Evolutionary conservation across 805 yeast genomes (phyloP), one percentile per base, ranked within the genome.

Genomic region (Metschnikowia matae): DNA sequence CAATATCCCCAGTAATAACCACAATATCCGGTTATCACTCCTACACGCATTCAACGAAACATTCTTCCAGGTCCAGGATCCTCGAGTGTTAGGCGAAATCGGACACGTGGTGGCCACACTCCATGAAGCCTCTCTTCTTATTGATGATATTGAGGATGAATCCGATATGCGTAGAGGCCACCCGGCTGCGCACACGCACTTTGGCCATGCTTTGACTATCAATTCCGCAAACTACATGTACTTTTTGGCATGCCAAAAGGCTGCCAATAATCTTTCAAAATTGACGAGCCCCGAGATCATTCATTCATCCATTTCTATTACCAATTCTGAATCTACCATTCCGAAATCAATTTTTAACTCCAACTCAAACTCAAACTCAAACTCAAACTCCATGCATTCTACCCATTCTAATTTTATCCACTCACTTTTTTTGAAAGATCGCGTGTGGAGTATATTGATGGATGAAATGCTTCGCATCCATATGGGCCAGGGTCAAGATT

Each of bases 71-170:
- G 69, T 71, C 40, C 55, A 57, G 7, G 55, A 65, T 45, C 49
- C 51, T 4, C 44, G 50, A 20, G 43, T 69, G 18, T 53, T 70
- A 20, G 52, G 48, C 7, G 60, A 54, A 26, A 66, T 71, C 26
- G 66, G 64, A 33, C 65, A 60, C 23, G 58, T 69, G 4, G 64
- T 70, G 18, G 62, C 67, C 7, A 65, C 65, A 3, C 66, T 71
- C 48, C 75, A 71, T 49, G 68, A 68, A 32, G 62, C 70, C 10
- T 66, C 71, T 3, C 61, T 70, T 26, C 60, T 69, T 10, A 81
- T 91, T 37, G 98, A 91, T 65, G 98, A 91, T 61, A 86, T 91
- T 26, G 98, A 91, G 62, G 98, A 91, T 64, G 73, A 68, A 38
- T 85, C 96, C 0, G 68, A 67, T 18, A 69, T 82, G 41, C 73